Percentiles rank a stretch among this genome's conserved stretches.
These are phyloP conservation scores for Nakazawaea ishiwadae DNA, from an alignment of 805 yeast genomes.

Conservation along the genomic window DNA sequence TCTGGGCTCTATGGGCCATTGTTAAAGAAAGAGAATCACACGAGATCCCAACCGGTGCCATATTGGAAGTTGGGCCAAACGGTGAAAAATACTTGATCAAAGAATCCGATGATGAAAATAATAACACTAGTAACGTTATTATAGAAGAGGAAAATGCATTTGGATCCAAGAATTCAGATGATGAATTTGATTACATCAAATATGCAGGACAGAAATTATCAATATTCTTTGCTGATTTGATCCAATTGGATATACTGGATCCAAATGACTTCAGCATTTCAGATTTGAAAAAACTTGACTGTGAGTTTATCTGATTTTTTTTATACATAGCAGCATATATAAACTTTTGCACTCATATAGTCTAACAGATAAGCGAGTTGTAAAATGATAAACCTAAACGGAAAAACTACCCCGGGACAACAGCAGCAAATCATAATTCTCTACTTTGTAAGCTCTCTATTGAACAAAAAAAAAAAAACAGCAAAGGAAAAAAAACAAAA, in stretches of 20 bases:
- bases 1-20: constrained; percentile 92
- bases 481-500: too few relatives aligned
- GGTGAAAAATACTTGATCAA: constrained; percentile 42
- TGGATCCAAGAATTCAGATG: constrained; percentile 30
- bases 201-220: constrained; percentile 75
- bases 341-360: too few relatives aligned
- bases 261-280: too few relatives aligned
- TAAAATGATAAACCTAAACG: too few relatives aligned
- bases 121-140: constrained; percentile 22
- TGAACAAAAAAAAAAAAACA: too few relatives aligned
- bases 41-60: constrained; percentile 18
- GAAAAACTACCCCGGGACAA: too few relatives aligned
- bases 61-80: constrained; percentile 48
- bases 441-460: constrained; percentile 2
- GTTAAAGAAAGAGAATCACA: constrained; percentile 46
- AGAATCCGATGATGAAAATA: constrained; percentile 20
- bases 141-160: constrained; percentile 22
- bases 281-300: too few relatives aligned
- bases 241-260: too few relatives aligned
- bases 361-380: too few relatives aligned
- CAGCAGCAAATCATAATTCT: constrained; percentile 4
- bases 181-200: constrained; percentile 71
- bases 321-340: too few relatives aligned
- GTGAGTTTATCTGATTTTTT: constrained; percentile 16
- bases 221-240: constrained; percentile 69